A percentile compares a stretch with the other conserved stretches of the same genome.
These are phyloP conservation scores for Penicillium sp. DNA, from an alignment of 2,329 filamentous ascomycete genomes.

Conservation along the genomic window DNA sequence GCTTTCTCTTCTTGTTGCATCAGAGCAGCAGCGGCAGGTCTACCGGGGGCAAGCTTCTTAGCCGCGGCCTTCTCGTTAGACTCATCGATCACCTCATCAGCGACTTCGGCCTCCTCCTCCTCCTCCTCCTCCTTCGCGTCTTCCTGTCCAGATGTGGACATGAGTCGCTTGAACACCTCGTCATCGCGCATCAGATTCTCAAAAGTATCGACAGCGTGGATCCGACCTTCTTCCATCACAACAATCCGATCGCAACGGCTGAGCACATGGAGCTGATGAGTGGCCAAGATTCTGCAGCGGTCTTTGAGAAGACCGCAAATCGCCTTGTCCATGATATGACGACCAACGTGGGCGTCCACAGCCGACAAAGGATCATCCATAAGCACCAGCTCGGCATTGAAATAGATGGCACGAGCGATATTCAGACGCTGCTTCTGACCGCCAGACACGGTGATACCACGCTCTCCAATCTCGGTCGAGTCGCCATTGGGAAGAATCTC, in stretches of 20 bases:
- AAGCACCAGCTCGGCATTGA: constrained; percentile 62
- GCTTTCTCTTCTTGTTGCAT: constrained; percentile 61
- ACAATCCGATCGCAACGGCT: constrained; percentile 89
- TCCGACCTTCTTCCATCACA: constrained; percentile 84
- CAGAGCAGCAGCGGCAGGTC: constrained; percentile 35
- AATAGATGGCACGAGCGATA: constrained; percentile 78
- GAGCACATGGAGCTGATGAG: constrained; percentile 92
- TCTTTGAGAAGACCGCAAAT: constrained; percentile 85
- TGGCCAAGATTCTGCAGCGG: constrained; percentile 89
- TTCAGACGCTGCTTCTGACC: constrained; percentile 95
- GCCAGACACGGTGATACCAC: constrained; percentile 92
- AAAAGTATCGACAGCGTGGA: constrained; percentile 86
- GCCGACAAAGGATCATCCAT: constrained; percentile 66
- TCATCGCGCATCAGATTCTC: constrained; percentile 81
- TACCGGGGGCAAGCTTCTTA: constrained; percentile 13
- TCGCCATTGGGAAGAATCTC: constrained; percentile 93
- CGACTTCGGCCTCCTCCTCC: constrained; percentile 43
- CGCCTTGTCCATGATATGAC: constrained; percentile 85
- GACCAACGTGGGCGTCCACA: constrained; percentile 60
- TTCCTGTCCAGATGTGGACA: constrained; percentile 72
- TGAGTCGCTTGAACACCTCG: constrained; percentile 75
- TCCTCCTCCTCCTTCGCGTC: constrained; percentile 48
- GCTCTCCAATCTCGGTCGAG: constrained; percentile 88
- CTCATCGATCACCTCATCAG: constrained; percentile 51
- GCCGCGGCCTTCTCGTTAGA: constrained; percentile 33